Base-by-base conservation (phyloP, 2,329 filamentous ascomycete species). In the Leptographium lundbergii region DNA sequence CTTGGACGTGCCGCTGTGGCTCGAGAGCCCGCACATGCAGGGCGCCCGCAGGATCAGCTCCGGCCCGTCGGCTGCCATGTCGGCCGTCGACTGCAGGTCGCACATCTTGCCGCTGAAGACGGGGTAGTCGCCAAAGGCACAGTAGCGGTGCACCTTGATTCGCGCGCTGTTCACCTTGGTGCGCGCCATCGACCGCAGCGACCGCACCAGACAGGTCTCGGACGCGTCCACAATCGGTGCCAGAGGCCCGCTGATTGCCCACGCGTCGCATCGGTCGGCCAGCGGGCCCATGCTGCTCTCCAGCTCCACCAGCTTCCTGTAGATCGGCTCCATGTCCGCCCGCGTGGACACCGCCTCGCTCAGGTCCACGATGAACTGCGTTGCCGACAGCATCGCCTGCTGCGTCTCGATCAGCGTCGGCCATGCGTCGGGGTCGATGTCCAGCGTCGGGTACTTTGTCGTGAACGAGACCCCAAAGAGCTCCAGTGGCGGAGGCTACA, bases 151-250 rank as follows among this genome's bases (percentile, higher is more conserved):
- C 3, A 79, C 65, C 63, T 80, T 80, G 62, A 79, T 78, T 17
- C 76, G 69, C 13, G 77, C 76, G 65, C 77, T 78, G 64, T 79
- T 78, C 22, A 79, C 62, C 62, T 79, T 80, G 59, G 79, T 78
- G 14, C 72, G 71, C 11, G 76, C 71, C 67, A 79, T 78, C 34
- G 70, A 73, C 53, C 74, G 70, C 19, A 80, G 65, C 1, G 76
- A 71, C 54, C 74, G 71, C 2, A 72, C 71, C 6, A 79, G 68
- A 1, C 73, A 69, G 6, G 68, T 67, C 61, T 80, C 77, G 0
- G 66, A 67, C 13, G 65, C 66, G 57, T 73, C 71, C 9, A 75
- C 67, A 1, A 69, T 68, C 17, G 70, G 70, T 1, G 69, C 72
- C 24, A 69, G 63, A 9, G 68, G 65, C 19, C 69, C 69, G 9